Conservation (phyloP, 768 basidiomycete genomes). For the Calocybe gangraenosa region DNA sequence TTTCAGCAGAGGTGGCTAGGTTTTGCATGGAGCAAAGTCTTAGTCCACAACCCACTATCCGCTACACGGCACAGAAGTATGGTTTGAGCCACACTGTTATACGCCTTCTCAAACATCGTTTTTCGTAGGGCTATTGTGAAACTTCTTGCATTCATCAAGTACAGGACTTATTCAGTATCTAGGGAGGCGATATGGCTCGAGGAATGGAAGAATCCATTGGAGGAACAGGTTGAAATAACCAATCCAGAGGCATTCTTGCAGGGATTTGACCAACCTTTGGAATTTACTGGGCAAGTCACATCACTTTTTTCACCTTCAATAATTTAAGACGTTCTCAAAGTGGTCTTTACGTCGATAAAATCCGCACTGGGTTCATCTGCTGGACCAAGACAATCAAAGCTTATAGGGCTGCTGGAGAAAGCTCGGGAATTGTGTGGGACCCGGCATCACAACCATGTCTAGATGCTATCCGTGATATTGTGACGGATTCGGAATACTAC, state of each 20-base stretch:
- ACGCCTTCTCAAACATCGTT: conserved; percentile 4
- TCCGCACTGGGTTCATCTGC: conserved; percentile 72
- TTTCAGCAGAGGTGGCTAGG: conserved; percentile 47
- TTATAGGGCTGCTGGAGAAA: conserved; percentile 42
- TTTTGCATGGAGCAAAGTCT: conserved; percentile 63
- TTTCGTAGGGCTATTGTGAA: conserved; percentile 58
- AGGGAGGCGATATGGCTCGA: conserved; percentile 68
- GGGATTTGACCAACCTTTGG: conserved; percentile 38
- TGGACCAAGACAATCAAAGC: conserved; percentile 67
- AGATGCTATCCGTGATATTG: conserved; percentile 42
- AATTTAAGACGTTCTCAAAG: conserved; percentile 17
- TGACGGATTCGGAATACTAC: conserved; percentile 55
- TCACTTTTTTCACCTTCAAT: neutral
- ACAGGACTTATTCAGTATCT: conserved; percentile 65
- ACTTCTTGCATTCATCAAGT: conserved; percentile 65
- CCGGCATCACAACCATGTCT: conserved; percentile 44
- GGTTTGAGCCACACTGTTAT: neutral
- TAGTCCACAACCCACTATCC: conserved; percentile 71
- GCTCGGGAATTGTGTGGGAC: conserved; percentile 49
- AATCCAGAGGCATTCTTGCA: conserved; percentile 47
- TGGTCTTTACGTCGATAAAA: conserved; percentile 65
- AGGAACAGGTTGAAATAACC: conserved; percentile 38
- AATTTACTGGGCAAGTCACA: conserved; percentile 29
- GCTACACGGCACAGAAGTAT: conserved; percentile 62
- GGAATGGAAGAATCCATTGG: conserved; percentile 65